These are phyloP conservation scores for Vigna angularis DNA, from an alignment of 306 rosid species.

Conservation along the genomic window DNA sequence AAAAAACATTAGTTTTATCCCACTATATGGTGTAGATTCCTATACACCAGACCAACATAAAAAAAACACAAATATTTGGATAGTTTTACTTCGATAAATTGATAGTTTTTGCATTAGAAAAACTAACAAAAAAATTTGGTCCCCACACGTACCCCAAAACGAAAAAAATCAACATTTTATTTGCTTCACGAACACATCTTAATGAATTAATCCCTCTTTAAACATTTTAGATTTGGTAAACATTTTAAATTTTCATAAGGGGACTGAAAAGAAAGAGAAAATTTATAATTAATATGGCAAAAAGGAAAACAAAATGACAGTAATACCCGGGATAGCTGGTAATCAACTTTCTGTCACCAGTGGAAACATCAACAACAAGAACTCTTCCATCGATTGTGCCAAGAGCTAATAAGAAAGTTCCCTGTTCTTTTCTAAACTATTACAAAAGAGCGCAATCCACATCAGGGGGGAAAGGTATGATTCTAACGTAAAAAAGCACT, in stretches of 20 bases:
- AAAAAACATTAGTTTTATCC: not conserved
- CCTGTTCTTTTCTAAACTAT: slow-evolving; percentile 60
- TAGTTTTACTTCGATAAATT: slow-evolving; percentile 19
- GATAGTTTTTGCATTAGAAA: not conserved
- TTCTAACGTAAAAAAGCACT: slow-evolving; percentile 12
- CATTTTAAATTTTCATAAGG: not conserved
- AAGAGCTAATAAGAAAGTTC: slow-evolving; percentile 59
- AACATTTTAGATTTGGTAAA: not conserved
- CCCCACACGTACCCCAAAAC: not conserved
- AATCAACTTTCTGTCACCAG: slow-evolving; percentile 56
- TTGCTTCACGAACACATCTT: not conserved
- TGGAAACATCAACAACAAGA: slow-evolving; percentile 52
- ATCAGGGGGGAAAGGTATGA: slow-evolving; percentile 24
- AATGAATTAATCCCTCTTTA: not conserved
- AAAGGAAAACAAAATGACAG: slow-evolving; percentile 25
- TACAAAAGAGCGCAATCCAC: slow-evolving; percentile 30
- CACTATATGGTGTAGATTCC: not conserved
- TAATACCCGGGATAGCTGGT: slow-evolving; percentile 52
- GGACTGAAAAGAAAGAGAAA: not conserved
- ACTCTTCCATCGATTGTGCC: slow-evolving; percentile 51
- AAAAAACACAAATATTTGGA: slow-evolving; percentile 12
- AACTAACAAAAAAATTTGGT: not conserved
- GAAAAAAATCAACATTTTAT: not conserved
- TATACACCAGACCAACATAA: slow-evolving; percentile 32
- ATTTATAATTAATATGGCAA: not conserved